These are phyloP conservation scores for Mimosa bimucronata DNA, from an alignment of 306 rosid species.

Conservation along the genomic window DNA sequence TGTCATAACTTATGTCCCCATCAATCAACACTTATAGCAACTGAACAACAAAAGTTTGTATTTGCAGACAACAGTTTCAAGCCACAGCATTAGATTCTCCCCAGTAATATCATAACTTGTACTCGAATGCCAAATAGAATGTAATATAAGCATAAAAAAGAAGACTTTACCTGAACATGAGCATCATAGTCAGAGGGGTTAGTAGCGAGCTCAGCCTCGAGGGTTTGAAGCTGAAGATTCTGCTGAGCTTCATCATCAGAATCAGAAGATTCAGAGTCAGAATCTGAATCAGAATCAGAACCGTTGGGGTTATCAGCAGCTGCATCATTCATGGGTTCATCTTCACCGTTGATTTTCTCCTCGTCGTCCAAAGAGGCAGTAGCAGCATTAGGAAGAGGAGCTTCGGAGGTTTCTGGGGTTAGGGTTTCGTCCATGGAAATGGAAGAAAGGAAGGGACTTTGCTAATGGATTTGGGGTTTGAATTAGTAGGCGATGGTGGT, in stretches of 20 bases:
- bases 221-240: conserved; percentile 63
- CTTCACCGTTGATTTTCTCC: not conserved
- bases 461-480: not conserved
- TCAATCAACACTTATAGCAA: not conserved
- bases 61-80: not conserved
- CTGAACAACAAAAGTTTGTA: not conserved
- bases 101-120: not conserved
- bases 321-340: conserved; percentile 2
- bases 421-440: conserved; percentile 48
- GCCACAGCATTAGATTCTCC: not conserved
- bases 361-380: not conserved
- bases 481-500: not conserved
- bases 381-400: not conserved
- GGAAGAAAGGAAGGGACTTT: not conserved
- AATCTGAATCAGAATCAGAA: conserved; percentile 2
- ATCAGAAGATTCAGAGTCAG: conserved; percentile 46
- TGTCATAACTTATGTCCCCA: not conserved
- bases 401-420: conserved; percentile 29
- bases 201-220: conserved; percentile 60
- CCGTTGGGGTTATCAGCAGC: not conserved
- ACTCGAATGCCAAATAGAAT: conserved; percentile 13
- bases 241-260: conserved; percentile 70
- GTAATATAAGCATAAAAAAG: not conserved
- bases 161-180: conserved; percentile 57
- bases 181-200: conserved; percentile 78